Percentiles rank a stretch among this genome's conserved stretches.
Conservation (phyloP, 2,329 filamentous ascomycete genomes). For the Sphaerulina populicola region DNA sequence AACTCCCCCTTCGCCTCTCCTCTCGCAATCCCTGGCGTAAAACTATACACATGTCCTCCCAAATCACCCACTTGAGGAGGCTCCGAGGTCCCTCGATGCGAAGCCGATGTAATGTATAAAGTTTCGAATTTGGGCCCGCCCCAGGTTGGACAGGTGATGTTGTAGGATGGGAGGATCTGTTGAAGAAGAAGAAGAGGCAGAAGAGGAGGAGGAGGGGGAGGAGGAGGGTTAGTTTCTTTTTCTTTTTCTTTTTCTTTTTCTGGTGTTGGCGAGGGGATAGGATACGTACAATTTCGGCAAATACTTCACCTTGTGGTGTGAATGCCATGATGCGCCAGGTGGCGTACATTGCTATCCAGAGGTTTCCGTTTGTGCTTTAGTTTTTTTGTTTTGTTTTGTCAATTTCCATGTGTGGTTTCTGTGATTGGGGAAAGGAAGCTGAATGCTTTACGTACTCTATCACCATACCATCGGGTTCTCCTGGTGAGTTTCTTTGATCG, state of each 20-base stretch:
- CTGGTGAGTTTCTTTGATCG: conserved; percentile 1
- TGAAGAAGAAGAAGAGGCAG: too few relatives aligned
- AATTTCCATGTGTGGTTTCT: too few relatives aligned
- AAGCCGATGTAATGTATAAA: conserved; percentile 1
- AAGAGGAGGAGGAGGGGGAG: too few relatives aligned
- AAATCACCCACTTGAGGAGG: background rate
- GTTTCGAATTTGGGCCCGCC: conserved; percentile 3
- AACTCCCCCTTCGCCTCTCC: conserved; percentile 2
- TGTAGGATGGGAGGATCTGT: conserved; percentile 5
- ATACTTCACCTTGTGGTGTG: background rate
- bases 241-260: too few relatives aligned
- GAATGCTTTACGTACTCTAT: background rate
- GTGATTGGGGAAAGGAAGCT: background rate
- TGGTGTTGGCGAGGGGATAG: too few relatives aligned
- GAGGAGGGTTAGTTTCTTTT: too few relatives aligned
- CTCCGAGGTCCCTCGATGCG: background rate
- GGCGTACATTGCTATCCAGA: conserved; percentile 8
- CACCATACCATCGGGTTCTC: conserved; percentile 6
- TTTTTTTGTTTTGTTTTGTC: background rate
- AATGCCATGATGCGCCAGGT: conserved; percentile 7
- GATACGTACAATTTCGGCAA: background rate
- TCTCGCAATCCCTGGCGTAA: conserved; percentile 1
- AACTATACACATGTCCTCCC: background rate
- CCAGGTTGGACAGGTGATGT: conserved; percentile 6
- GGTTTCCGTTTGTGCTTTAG: conserved; percentile 2